These are phyloP conservation scores for Bryoglossum gracile DNA, from an alignment of 495 filamentous ascomycete species.

Conservation along the genomic window DNA sequence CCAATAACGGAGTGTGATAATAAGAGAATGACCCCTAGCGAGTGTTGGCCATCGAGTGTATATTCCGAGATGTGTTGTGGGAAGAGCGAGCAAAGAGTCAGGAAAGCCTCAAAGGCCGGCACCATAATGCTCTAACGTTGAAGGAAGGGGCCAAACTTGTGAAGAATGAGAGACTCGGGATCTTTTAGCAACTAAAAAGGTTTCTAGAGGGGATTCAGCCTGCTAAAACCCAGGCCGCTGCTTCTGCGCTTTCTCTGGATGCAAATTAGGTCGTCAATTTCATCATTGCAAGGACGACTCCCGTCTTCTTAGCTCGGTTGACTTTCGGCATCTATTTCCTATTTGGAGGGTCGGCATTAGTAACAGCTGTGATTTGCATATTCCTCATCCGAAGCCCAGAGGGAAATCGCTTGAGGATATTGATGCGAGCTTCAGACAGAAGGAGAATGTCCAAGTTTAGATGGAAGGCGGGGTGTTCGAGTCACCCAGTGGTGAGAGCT, in stretches of 20 bases:
- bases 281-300: conserved; percentile 57
- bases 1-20: no score
- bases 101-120: no score
- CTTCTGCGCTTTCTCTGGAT: background rate
- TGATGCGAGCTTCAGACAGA: conserved; percentile 28
- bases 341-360: conserved; percentile 41
- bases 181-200: no score
- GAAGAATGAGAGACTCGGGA: no score
- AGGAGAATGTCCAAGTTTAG: background rate
- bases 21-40: no score
- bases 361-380: conserved; percentile 43
- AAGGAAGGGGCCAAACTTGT: no score
- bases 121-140: no score
- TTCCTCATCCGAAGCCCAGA: conserved; percentile 54
- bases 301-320: conserved; percentile 50
- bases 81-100: no score
- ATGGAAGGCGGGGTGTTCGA: conserved; percentile 23
- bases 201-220: no score
- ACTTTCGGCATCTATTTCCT: conserved; percentile 55
- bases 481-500: conserved; percentile 27
- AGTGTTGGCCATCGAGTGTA: no score
- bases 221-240: no score
- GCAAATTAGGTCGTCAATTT: conserved; percentile 39
- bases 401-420: conserved; percentile 51
- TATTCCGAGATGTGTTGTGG: no score